A percentile compares a stretch with the other conserved stretches of the same genome.
phyloP scores from a whole-genome alignment of 192 early-diverging fungal genomes.

The Coemansia sp. region DNA sequence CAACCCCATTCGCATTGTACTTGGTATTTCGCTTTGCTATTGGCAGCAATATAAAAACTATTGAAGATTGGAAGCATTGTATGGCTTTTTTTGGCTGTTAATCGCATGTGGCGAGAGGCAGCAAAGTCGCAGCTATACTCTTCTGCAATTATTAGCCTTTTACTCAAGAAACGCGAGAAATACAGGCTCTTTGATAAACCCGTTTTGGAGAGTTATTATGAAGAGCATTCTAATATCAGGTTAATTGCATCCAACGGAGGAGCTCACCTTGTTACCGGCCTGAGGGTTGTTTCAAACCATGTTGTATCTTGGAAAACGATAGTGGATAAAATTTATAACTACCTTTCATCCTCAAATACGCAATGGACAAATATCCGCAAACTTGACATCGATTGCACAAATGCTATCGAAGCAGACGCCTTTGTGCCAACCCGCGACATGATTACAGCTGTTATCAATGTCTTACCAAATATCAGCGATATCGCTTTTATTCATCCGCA shows the following conservation, averaged over 20 bases:
- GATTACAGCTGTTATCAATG: background rate
- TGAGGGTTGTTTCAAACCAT: background rate
- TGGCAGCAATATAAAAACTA: background rate
- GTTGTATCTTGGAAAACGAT: background rate
- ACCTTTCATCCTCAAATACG: background rate
- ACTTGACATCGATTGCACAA: background rate
- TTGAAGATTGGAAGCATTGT: background rate
- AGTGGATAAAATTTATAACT: background rate
- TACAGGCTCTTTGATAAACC: too few relatives aligned
- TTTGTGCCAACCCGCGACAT: background rate
- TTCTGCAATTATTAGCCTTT: background rate
- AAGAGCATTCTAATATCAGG: background rate
- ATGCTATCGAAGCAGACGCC: background rate
- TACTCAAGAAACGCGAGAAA: background rate
- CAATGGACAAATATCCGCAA: background rate
- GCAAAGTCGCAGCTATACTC: background rate
- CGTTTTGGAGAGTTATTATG: background rate
- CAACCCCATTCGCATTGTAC: background rate
- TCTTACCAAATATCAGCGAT: background rate
- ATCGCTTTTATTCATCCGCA: background rate
- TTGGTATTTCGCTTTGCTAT: background rate
- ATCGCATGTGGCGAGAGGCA: background rate
- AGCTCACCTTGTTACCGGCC: background rate
- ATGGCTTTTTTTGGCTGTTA: background rate
- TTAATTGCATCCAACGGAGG: background rate